Base-by-base conservation (phyloP, 2,329 filamentous ascomycete species). In the Trichoderma citrinoviride region DNA sequence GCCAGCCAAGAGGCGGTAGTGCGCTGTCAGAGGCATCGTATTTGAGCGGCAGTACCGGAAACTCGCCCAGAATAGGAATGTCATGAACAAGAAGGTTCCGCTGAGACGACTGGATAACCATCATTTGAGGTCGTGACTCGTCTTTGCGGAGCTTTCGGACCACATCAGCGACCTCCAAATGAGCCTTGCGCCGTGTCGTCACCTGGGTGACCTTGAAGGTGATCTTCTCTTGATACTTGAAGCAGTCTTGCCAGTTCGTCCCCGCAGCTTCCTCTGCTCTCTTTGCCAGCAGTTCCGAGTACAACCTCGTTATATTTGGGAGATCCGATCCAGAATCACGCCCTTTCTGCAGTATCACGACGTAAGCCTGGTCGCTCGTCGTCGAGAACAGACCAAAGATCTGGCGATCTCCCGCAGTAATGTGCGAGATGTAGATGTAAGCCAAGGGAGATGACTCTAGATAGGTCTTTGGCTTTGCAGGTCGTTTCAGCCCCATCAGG, bases 321-420 rank as follows among this genome's bases (percentile, higher is more conserved):
- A 99, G 83, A 33, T 93, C 91, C 71, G 96, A 90, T 1, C 80
- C 83, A 6, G 87, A 84, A 70, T 97, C 93, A 70, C 89, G 89
- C 52, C 85, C 88, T 72, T 89, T 90, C 73, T 95, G 93, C 43
- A 97, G 83, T n/a, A 97, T 90, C 57, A 98, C 83, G 57, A 99
- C 86, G 71, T 97, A 87, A 0, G 93, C 95, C 71, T 95, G 88
- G 14, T 88, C 84, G 68, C 85, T 89, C 0, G 87, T 86, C 0
- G 92, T 94, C 0, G 94, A 98, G 77, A 99, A 97, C 5, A 99
- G 76, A 0, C 92, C 93, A 75, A 97, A 98, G 58, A 99, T 89
- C 73, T 99, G 93, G 41, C 92, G 86, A 65, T 99, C 94, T 3
- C 93, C 93, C 14, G 93, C 89, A 50, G 90, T 89, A 72, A 99